Evolutionary conservation across 805 yeast genomes (phyloP).

Genomic region (Dipodascus albidus): DNA sequence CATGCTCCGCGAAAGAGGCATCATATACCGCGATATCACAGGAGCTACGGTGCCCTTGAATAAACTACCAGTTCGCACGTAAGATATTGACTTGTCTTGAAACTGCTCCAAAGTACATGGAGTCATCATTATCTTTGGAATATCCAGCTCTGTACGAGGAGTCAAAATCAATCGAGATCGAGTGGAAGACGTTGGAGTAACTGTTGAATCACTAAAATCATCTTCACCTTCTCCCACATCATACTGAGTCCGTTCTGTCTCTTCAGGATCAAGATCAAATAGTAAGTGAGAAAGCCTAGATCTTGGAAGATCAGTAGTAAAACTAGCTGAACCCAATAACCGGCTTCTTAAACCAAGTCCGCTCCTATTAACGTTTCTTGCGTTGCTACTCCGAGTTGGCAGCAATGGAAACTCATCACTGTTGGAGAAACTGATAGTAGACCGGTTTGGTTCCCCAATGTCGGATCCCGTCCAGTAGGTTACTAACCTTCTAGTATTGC

Average conservation of each 20-base stretch:
- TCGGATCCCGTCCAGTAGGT: neutral
- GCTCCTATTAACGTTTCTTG: neutral
- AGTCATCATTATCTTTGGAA: neutral
- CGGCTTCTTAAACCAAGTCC: neutral
- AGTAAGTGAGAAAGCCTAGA: neutral
- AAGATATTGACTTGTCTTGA: neutral
- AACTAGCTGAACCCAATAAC: neutral
- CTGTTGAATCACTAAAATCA: neutral
- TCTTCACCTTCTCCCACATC: neutral
- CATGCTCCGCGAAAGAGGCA: neutral
- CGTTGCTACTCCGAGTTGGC: neutral
- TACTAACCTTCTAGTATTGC: neutral
- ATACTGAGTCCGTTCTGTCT: neutral
- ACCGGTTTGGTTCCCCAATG: neutral
- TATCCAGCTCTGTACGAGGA: neutral
- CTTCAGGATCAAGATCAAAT: neutral
- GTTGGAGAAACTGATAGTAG: neutral
- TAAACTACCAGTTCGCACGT: neutral
- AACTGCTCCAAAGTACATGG: neutral
- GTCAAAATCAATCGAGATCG: neutral
- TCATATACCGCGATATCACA: neutral
- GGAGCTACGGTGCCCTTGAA: neutral
- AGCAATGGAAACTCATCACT: neutral
- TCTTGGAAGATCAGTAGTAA: neutral
- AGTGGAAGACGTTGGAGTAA: neutral